Base-by-base conservation (phyloP, 805 yeast genomes). In the Metschnikowia vanudenii region DNA sequence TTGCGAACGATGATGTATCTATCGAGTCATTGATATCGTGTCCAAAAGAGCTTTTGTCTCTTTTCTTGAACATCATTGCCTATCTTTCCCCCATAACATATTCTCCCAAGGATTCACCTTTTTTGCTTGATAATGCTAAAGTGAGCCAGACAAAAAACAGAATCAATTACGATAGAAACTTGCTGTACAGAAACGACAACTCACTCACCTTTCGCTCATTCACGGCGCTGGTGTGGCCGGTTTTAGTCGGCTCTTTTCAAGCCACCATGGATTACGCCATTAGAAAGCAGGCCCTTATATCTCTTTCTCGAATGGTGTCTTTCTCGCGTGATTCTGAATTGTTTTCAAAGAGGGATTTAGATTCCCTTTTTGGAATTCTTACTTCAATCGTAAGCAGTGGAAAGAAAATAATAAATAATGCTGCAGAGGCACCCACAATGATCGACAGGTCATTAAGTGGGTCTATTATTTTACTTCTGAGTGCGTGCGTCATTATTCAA, bases 11-110 rank as follows among this genome's bases (percentile, higher is more conserved):
- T 3, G 37, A 37, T 2, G 60, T 80, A 1, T 69, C 88, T 4
- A 78, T 84, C 38, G 96, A 87, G 57, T 79, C 88, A 0, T 63
- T 89, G 33, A 84, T 88, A 81, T 79, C 83, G 44, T 78, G 82
- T 2, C 90, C 92, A 0, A 84, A 82, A 54, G 85, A 82, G n/a
- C 60, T 86, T 24, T 62, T 85, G 16, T 54, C 77, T 1, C 69
- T 79, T 12, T 69, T 84, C 16, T 64, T 88, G 16, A 74, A 76
- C 34, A 68, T 88, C 40, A 65, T 85, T 5, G 76, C 80, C 2
- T 70, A 77, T 28, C 52, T 87, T 2, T 62, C 88, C 16, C 96
- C 96, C 0, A 63, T 67, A 8, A 46, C 60, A 8, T 67, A 68
- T 43, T n/a, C 60, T 4, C 46, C 65, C 1, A 45, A 49, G 13